Evolutionary conservation across 345 rosid species (phyloP).

Genomic region (Rhodamnia argentea): DNA sequence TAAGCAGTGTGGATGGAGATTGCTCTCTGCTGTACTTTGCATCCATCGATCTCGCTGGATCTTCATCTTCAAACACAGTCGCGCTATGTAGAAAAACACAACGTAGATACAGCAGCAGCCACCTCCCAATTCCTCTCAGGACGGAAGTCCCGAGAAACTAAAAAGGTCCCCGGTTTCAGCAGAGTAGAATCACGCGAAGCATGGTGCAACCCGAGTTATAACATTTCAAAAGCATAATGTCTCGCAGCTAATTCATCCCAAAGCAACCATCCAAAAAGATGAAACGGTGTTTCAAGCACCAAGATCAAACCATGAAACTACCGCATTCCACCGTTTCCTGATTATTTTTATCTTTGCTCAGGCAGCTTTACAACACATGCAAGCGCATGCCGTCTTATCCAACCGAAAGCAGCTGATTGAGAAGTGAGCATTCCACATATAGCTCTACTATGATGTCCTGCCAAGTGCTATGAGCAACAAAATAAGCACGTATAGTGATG

Average conservation of each 20-base stretch:
- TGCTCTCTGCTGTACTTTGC: constrained; percentile 67
- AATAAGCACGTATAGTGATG: not conserved
- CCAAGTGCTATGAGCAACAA: not conserved
- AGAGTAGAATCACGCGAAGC: not conserved
- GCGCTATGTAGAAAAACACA: not conserved
- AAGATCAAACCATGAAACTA: not conserved
- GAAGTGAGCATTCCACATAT: not conserved
- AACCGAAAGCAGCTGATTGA: not conserved
- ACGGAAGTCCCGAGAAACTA: not conserved
- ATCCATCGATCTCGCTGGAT: constrained; percentile 66
- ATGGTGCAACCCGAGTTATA: not conserved
- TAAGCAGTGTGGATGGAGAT: constrained; percentile 84
- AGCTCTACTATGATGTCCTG: not conserved
- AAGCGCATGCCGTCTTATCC: not conserved
- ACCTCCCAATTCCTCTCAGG: not conserved
- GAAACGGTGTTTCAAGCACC: not conserved
- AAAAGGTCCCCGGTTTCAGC: not conserved
- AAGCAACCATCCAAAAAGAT: not conserved
- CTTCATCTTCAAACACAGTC: constrained; percentile 22
- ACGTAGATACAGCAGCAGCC: not conserved
- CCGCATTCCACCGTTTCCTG: not conserved
- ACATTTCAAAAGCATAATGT: not conserved
- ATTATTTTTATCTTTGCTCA: not conserved
- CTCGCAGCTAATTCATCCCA: not conserved
- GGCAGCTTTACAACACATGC: not conserved